Conservation (phyloP, 805 yeast genomes). For the Wickerhamomyces hampshirensis region DNA sequence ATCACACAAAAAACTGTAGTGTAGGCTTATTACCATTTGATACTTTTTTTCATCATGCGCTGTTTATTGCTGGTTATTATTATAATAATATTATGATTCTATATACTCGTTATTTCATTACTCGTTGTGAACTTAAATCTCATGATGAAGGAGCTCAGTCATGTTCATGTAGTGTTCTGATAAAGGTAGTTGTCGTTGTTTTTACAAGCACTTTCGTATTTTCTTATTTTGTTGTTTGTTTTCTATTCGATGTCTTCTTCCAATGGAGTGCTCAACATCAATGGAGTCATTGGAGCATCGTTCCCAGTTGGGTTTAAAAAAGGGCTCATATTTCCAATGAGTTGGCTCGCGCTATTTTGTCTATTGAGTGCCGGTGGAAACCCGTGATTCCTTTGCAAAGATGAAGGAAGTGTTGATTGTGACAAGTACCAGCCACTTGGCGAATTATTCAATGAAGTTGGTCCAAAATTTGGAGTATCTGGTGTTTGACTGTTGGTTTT, state of each 20-base stretch:
- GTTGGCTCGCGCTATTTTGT: conserved; percentile 6
- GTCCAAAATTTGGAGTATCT: conserved; percentile 22
- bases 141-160: too few species aligned
- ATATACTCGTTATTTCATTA: too few species aligned
- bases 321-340: conserved; percentile 18
- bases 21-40: too few species aligned
- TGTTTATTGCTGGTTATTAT: too few species aligned
- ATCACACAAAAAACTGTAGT: too few species aligned
- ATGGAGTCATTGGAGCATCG: conserved; percentile 23
- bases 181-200: too few species aligned
- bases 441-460: conserved; percentile 19
- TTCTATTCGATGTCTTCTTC: conserved; percentile 3
- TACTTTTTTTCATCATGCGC: too few species aligned
- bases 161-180: too few species aligned
- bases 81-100: too few species aligned
- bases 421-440: conserved; percentile 19
- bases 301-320: conserved; percentile 14
- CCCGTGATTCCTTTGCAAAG: conserved; percentile 14
- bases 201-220: too few species aligned
- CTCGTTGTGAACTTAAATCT: too few species aligned
- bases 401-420: conserved; percentile 17
- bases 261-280: conserved; percentile 12
- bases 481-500: conserved; percentile 8
- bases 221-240: too few species aligned
- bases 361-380: conserved; percentile 13